Base-by-base conservation (phyloP, 1,139 yeast genomes). In the Arxiozyma slooffiae region DNA sequence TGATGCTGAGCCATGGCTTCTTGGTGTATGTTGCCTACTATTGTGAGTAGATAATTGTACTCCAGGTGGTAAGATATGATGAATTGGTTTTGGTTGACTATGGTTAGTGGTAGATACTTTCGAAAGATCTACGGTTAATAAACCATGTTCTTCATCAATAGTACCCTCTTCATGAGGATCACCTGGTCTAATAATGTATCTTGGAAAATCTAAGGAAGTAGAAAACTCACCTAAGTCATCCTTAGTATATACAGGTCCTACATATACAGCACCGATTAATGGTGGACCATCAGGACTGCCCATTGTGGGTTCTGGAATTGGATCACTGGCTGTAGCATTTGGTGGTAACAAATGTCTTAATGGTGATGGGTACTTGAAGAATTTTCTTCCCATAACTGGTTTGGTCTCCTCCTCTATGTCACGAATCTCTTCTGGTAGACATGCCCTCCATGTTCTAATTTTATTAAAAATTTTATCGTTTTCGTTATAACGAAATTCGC, bases 361-460 rank as follows among this genome's bases (percentile, higher is more conserved):
- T 11, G 98, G 98, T 2, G 96, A 87, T 48, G 85, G 90, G 61
- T 73, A 81, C 63, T 81, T 81, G 63, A 85, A 75, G 56, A 85
- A 80, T 60, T 95, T 78, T 51, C 77, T 69, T 21, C 71, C 70
- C 49, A 73, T 67, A 37, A 80, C 71, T 23, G 80, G 81, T 43
- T 82, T 82, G 58, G 94, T 90, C 46, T 88, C 88, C 66, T 92
- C 97, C 51, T 82, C 85, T 48, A 80, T 77, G 55, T 85, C 90
- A 62, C 97, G 80, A 41, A 90, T 86, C 65, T 90, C 98, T 68
- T 92, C 98, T 0, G 98, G 98, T 57, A 92, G 77, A 72, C 98
- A 92, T 4, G 97, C 97, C 67, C 88, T 92, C 98, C 98, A 92
- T 1, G 98, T 92, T 64, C 97, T 80, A 61, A 92, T 92, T 65